Conservation (phyloP, 805 yeast species). For the Metschnikowia cubensis region DNA sequence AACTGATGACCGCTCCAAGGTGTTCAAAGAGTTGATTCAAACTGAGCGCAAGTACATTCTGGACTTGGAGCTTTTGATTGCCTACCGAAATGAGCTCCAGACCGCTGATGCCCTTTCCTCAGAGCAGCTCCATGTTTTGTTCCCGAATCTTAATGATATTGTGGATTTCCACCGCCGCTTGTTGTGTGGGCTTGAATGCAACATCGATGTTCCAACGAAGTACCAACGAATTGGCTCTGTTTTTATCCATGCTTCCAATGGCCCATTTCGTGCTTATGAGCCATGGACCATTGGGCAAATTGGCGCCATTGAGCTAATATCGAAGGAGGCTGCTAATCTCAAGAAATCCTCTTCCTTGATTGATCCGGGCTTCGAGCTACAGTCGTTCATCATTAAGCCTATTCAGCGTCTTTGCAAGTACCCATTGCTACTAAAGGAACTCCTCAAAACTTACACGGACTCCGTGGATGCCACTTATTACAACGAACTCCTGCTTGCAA, state of each 20-base stretch:
- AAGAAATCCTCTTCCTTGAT: slow-evolving; percentile 54
- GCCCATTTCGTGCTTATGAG: slow-evolving; percentile 83
- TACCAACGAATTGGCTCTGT: slow-evolving; percentile 86
- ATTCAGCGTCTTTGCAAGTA: slow-evolving; percentile 95
- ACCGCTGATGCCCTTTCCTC: slow-evolving; percentile 64
- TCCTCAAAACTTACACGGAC: slow-evolving; percentile 55
- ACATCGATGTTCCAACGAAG: slow-evolving; percentile 66
- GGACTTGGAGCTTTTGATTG: slow-evolving; percentile 72
- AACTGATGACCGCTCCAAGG: slow-evolving; percentile 65
- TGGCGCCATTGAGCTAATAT: slow-evolving; percentile 78
- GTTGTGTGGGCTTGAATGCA: slow-evolving; percentile 83
- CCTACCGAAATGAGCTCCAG: slow-evolving; percentile 65
- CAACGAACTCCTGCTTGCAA: slow-evolving; percentile 68
- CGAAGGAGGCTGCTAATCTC: slow-evolving; percentile 56
- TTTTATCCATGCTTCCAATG: slow-evolving; percentile 73
- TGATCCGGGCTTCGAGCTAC: slow-evolving; percentile 85
- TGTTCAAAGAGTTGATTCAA: slow-evolving; percentile 77
- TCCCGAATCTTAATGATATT: slow-evolving; percentile 79
- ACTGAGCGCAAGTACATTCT: slow-evolving; percentile 92
- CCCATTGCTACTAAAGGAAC: slow-evolving; percentile 75
- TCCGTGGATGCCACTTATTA: slow-evolving; percentile 27
- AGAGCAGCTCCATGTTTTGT: slow-evolving; percentile 74
- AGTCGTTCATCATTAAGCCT: slow-evolving; percentile 86
- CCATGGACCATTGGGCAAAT: slow-evolving; percentile 92
- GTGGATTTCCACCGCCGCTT: slow-evolving; percentile 91